Base-by-base conservation (phyloP, 139 green algal species). In the Monoraphidium neglectum region DNA sequence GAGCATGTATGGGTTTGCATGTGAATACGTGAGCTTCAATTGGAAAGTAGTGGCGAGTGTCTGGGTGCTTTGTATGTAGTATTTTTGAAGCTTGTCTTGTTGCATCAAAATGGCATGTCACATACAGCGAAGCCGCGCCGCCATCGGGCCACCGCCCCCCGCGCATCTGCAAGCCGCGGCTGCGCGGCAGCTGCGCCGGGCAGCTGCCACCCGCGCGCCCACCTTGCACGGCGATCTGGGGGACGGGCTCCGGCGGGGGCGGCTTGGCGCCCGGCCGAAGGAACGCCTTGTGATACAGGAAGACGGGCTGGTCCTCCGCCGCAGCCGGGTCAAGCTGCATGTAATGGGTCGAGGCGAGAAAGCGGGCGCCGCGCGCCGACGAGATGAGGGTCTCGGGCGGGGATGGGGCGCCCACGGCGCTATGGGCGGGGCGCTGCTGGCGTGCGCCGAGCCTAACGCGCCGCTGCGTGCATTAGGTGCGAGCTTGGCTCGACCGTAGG, bases 261-360 rank as follows among this genome's bases (percentile, higher is more conserved):
- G 77, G 81, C 21, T 65, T 66, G 53, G 84, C 82, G 36, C 77
- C 81, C 4, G 74, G 32, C 13, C 82, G 69, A 37, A 97, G 70
- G 70, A 89, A 89, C 1, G 77, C 79, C 24, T 87, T 90, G 80
- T 83, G 87, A 82, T 97, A 97, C 46, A 97, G 70, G 70, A 95
- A 95, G 13, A 95, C 84, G n/a, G 87, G 87, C 36, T 68, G 64
- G 66, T 93, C 91, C 54, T 84, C 80, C 8, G 79, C 78, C 54
- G 75, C 70, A 33, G 53, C 26, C 15, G 28, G 26, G 32, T 84
- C 84, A 83, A 69, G 36, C 77, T 86, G 62, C 10, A 61, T 4
- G 62, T n/a, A 70, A 66, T 62, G 79, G 72, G 28, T 67, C 38
- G 43, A 36, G 46, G 0, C 38, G 33, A 18, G 6, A 35, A 23